Evolutionary conservation across 2,329 filamentous ascomycete species (phyloP).

Genomic region (Fusarium nurragi): DNA sequence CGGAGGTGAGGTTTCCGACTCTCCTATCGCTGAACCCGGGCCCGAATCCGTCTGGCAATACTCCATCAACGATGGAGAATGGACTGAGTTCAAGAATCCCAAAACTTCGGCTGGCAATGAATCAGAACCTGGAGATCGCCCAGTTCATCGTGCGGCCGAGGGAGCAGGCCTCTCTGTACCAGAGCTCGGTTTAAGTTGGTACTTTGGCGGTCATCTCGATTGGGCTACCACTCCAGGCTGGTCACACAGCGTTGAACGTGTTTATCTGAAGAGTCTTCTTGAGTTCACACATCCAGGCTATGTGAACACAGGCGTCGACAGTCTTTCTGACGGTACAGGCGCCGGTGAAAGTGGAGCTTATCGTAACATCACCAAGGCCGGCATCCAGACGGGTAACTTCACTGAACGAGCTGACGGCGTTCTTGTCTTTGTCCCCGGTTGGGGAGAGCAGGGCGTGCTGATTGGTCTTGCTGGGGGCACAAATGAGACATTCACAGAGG

Average conservation of each 20-base stretch:
- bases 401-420: constrained; percentile 78
- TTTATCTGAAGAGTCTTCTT: constrained; percentile 78
- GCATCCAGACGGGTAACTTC: constrained; percentile 73
- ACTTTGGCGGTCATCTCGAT: constrained; percentile 82
- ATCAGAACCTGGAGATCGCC: constrained; percentile 63
- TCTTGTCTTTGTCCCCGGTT: constrained; percentile 78
- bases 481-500: constrained; percentile 71
- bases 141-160: constrained; percentile 76
- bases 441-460: constrained; percentile 74
- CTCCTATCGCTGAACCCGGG: constrained; percentile 63
- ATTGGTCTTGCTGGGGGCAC: constrained; percentile 78
- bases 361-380: constrained; percentile 78
- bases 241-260: constrained; percentile 69
- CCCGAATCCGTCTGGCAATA: constrained; percentile 77
- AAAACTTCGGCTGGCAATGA: constrained; percentile 71
- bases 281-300: constrained; percentile 81
- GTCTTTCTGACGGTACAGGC: constrained; percentile 61
- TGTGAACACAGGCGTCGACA: constrained; percentile 69
- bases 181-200: constrained; percentile 76
- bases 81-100: constrained; percentile 71
- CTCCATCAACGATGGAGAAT: constrained; percentile 65
- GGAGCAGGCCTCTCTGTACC: constrained; percentile 77
- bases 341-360: constrained; percentile 72
- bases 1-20: constrained; percentile 77
- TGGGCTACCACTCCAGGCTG: constrained; percentile 67